A percentile compares a stretch with the other conserved stretches of the same genome.
Conservation (phyloP, 139 green algal species). For the Cymbomonas tetramitiformis region DNA sequence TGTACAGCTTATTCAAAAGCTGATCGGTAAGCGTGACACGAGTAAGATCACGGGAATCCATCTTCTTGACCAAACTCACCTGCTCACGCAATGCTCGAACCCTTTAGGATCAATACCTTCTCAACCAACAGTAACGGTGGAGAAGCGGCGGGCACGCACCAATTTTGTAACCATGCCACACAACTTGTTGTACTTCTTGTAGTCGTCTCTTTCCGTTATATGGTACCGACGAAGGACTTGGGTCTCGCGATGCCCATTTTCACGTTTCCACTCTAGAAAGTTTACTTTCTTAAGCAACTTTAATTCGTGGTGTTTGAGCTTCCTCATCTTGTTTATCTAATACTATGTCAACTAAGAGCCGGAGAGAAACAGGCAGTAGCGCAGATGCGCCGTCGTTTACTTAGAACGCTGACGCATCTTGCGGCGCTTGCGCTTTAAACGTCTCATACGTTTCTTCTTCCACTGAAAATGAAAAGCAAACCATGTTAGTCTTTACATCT, state of each 20-base stretch:
- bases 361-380: too few relatives aligned
- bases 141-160: too few relatives aligned
- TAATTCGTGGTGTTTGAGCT: conserved; percentile 89
- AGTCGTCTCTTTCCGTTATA: conserved; percentile 91
- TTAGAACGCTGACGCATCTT: conserved; percentile 48
- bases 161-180: conserved; percentile 77
- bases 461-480: too few relatives aligned
- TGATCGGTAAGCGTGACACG: conserved; percentile 86
- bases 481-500: too few relatives aligned
- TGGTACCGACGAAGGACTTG: conserved; percentile 91
- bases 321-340: conserved; percentile 51
- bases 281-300: conserved; percentile 97
- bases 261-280: conserved; percentile 88
- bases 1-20: conserved; percentile 79
- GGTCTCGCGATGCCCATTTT: conserved; percentile 75
- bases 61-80: conserved; percentile 32
- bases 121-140: too few relatives aligned
- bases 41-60: conserved; percentile 62
- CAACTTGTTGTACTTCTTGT: conserved; percentile 62
- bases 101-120: too few relatives aligned
- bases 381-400: conserved; percentile 36
- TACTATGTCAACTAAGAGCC: too few relatives aligned
- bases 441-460: conserved; percentile 46
- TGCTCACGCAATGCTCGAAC: too few relatives aligned
- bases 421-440: conserved; percentile 45